Percentiles rank a stretch among this genome's conserved stretches.
These are phyloP conservation scores for Gardenia jasminoides DNA, from an alignment of 257 asterid species.

Conservation along the genomic window DNA sequence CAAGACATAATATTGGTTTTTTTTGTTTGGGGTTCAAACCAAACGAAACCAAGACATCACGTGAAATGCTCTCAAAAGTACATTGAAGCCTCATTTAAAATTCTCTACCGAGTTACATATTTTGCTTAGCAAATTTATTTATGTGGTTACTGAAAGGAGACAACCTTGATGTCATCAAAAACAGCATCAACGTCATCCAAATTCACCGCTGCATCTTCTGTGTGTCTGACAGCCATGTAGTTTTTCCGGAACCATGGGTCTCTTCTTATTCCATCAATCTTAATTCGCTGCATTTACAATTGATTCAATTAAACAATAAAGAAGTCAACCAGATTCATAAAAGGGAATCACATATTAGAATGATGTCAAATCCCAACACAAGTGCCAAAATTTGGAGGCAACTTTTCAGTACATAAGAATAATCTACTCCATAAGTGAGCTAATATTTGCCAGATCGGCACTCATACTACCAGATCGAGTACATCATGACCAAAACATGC, in stretches of 20 bases:
- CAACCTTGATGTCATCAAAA: constrained; percentile 83
- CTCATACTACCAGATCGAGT: neutral
- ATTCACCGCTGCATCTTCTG: constrained; percentile 73
- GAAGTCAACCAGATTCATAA: constrained; percentile 1
- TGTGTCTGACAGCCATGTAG: constrained; percentile 61
- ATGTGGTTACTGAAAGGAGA: constrained; percentile 14
- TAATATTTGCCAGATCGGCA: neutral
- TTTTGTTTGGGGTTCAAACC: too few species aligned
- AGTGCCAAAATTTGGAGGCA: neutral
- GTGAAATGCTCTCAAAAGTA: neutral
- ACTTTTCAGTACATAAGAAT: neutral
- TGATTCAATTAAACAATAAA: neutral
- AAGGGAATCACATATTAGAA: neutral
- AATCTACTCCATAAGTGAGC: constrained; percentile 2
- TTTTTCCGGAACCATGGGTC: constrained; percentile 78
- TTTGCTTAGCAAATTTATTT: neutral
- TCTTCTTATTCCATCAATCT: constrained; percentile 62
- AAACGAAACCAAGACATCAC: neutral
- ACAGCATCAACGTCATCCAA: constrained; percentile 89
- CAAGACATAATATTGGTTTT: neutral
- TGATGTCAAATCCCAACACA: constrained; percentile 5
- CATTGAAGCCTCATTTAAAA: neutral
- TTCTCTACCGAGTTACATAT: neutral
- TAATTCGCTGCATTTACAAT: constrained; percentile 66
- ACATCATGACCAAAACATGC: neutral